A percentile compares a stretch with the other conserved stretches of the same genome.
These are phyloP conservation scores for Coniosporium apollinis DNA, from an alignment of 495 filamentous ascomycete species.

Conservation along the genomic window DNA sequence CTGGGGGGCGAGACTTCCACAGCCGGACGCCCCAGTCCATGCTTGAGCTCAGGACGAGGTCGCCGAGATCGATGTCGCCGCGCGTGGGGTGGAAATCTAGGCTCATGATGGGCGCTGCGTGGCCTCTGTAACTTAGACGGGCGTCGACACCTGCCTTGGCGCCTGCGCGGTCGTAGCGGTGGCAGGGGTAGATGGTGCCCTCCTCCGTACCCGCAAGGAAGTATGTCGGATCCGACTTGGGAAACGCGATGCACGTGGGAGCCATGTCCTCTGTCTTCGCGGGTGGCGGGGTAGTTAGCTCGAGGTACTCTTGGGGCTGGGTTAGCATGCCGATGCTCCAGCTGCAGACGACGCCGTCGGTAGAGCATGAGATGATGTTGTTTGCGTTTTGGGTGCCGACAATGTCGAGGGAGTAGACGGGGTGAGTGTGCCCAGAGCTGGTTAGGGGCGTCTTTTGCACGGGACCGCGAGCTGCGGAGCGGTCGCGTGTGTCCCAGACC, in stretches of 20 bases:
- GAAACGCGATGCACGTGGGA: conserved; percentile 96
- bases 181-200: conserved; percentile 87
- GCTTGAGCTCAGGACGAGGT: conserved; percentile 69
- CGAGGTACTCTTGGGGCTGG: conserved; percentile 81
- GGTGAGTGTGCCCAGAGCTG: conserved; percentile 72
- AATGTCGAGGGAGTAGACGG: conserved; percentile 86
- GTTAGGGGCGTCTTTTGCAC: conserved; percentile 94
- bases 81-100: conserved; percentile 86
- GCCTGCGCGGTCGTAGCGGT: conserved; percentile 89
- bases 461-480: conserved; percentile 54
- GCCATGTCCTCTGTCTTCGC: conserved; percentile 85
- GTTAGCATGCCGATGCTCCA: conserved; percentile 97
- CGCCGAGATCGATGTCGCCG: conserved; percentile 86
- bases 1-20: conserved; percentile 78
- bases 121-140: conserved; percentile 67
- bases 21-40: conserved; percentile 95
- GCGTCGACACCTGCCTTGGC: conserved; percentile 89
- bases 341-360: conserved; percentile 88
- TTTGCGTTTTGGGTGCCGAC: conserved; percentile 97
- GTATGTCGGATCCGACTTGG: conserved; percentile 85
- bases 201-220: conserved; percentile 96
- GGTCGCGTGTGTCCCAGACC: conserved; percentile 91
- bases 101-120: conserved; percentile 88
- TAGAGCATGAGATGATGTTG: conserved; percentile 91
- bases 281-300: conserved; percentile 68